Conservation (phyloP, 371 early-diverging fungal species). For the Synchytrium microbalum region DNA sequence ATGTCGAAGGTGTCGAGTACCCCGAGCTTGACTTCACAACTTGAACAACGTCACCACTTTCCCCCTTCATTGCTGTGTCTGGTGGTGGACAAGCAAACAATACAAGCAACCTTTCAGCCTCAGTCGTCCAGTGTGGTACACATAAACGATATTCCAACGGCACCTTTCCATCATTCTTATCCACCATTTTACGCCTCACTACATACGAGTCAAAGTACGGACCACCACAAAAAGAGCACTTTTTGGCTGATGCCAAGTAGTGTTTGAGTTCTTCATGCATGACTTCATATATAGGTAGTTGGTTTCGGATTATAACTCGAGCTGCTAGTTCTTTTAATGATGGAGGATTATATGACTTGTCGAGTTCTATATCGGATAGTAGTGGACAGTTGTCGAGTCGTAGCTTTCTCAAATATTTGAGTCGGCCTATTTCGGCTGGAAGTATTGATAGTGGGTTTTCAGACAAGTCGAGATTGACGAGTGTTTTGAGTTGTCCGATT, state of each 20-base stretch:
- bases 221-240: slow-evolving; percentile 79
- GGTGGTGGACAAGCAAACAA: slow-evolving; percentile 46
- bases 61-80: slow-evolving; percentile 34
- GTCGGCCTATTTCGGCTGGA: slow-evolving; percentile 63
- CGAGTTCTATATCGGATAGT: slow-evolving; percentile 4
- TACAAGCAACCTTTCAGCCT: slow-evolving; percentile 50
- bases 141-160: slow-evolving; percentile 70
- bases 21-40: too few species aligned
- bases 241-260: slow-evolving; percentile 55
- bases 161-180: slow-evolving; percentile 42
- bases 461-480: slow-evolving; percentile 58
- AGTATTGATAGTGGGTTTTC: slow-evolving; percentile 55
- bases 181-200: slow-evolving; percentile 53
- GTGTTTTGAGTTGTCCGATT: slow-evolving; percentile 45
- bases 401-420: slow-evolving; percentile 59
- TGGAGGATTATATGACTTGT: slow-evolving; percentile 18
- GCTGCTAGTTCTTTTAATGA: slow-evolving; percentile 69
- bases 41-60: too few species aligned
- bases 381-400: slow-evolving; percentile 48
- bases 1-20: too few species aligned
- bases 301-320: slow-evolving; percentile 58
- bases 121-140: slow-evolving; percentile 67
- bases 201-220: slow-evolving; percentile 72
- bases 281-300: slow-evolving; percentile 45
- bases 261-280: slow-evolving; percentile 49